Base-by-base conservation (phyloP, 163 green algal species). In the Dunaliella salina region DNA sequence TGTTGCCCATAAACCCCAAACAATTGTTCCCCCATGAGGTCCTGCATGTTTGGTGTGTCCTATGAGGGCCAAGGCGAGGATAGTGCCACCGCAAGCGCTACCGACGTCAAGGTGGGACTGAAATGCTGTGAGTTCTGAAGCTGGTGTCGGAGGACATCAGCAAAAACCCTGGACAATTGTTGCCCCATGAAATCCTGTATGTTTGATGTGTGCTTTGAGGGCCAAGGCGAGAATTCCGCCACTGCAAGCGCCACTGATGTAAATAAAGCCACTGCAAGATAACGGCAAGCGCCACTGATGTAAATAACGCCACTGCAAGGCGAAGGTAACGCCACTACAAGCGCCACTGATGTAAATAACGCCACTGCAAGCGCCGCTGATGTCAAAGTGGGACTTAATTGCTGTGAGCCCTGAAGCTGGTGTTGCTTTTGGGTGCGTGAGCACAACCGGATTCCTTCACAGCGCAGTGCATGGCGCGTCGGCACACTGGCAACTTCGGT, bases 1-100 rank as follows among this genome's bases (percentile, higher is more conserved):
- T n/a, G n/a, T n/a, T n/a, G n/a, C n/a, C n/a, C n/a, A n/a, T n/a
- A n/a, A n/a, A n/a, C n/a, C n/a, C n/a, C n/a, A n/a, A n/a, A n/a
- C n/a, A n/a, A n/a, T n/a, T n/a, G n/a, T n/a, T n/a, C n/a, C n/a
- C n/a, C n/a, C n/a, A n/a, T n/a, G n/a, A n/a, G n/a, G n/a, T n/a
- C n/a, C n/a, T n/a, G n/a, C n/a, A n/a, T 98, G 34, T 99, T 99
- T 90, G 97, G 98, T 81, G 97, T 99, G 20, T 91, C 95, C 0
- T 98, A 95, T 78, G 96, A 98, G 89, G 90, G 92, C 67, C 93
- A 93, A 85, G 93, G 92, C 0, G 93, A 95, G 24, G 89, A 93
- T 15, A 89, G 91, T 32, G 75, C 85, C 1, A 90, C 90, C 0
- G 89, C 95, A 11, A 96, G 92, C 32, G 94, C 96, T 1, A 96